Percentiles rank a stretch among this genome's conserved stretches.
Conservation (phyloP, 1,284 basidiomycete species). For the Apiotrichum akiyoshidainum region DNA sequence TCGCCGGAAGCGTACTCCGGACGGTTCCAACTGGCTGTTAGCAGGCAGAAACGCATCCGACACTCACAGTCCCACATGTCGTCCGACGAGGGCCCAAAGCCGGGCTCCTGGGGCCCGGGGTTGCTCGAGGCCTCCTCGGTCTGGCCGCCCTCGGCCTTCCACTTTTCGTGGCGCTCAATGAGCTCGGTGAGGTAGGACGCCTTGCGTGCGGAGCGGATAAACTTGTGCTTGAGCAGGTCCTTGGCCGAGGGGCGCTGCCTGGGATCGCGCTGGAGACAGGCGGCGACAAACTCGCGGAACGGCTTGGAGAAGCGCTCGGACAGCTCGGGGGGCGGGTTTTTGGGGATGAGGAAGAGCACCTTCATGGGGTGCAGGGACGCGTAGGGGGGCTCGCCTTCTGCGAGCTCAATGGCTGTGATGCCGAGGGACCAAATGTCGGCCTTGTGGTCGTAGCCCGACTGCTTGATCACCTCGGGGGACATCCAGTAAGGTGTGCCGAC, state of each 20-base stretch:
- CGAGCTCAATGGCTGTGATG: slow-evolving; percentile 96
- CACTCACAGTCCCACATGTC: slow-evolving; percentile 87
- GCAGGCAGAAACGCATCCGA: too few relatives aligned
- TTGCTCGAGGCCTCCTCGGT: slow-evolving; percentile 59
- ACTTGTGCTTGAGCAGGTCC: slow-evolving; percentile 93
- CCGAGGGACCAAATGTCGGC: slow-evolving; percentile 95
- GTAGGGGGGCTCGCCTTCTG: slow-evolving; percentile 95
- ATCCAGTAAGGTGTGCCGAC: slow-evolving; percentile 98
- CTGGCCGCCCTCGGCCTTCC: slow-evolving; percentile 82
- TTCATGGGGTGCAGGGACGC: slow-evolving; percentile 99
- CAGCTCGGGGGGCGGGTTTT: slow-evolving; percentile 88
- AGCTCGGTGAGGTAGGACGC: slow-evolving; percentile 89
- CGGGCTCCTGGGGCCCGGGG: slow-evolving; percentile 22
- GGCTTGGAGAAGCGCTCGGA: slow-evolving; percentile 81
- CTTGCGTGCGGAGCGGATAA: slow-evolving; percentile 90
- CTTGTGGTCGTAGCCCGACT: slow-evolving; percentile 97
- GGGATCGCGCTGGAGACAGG: slow-evolving; percentile 91
- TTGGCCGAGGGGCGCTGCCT: slow-evolving; percentile 90
- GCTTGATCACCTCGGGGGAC: slow-evolving; percentile 99
- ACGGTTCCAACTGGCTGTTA: slow-evolving; percentile 34
- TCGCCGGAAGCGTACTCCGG: slow-evolving; percentile 37
- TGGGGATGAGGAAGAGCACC: slow-evolving; percentile 96
- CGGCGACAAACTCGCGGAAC: slow-evolving; percentile 90
- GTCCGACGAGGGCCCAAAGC: slow-evolving; percentile 62
- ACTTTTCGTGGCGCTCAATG: slow-evolving; percentile 89